A percentile compares a stretch with the other conserved stretches of the same genome.
Evolutionary conservation across 2,329 filamentous ascomycete genomes (phyloP).

Genomic region (Diplodia intermedia): DNA sequence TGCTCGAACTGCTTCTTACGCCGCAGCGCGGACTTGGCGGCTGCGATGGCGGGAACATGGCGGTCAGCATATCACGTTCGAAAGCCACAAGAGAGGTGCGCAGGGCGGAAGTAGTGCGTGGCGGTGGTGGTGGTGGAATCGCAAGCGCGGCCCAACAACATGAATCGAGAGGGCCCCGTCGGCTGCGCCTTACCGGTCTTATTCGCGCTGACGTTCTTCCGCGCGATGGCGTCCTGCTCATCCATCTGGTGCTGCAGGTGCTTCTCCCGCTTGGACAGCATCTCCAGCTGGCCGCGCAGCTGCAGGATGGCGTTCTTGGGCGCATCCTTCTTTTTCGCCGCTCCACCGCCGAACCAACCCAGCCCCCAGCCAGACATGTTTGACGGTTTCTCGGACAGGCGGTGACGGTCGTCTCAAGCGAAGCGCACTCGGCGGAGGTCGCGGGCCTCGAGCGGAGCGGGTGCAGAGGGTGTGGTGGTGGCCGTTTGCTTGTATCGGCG

Average conservation of each 20-base stretch:
- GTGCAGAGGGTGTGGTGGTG: background rate
- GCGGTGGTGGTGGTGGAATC: background rate
- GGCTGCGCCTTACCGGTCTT: constrained; percentile 74
- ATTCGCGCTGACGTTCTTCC: constrained; percentile 87
- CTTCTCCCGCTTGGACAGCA: constrained; percentile 95
- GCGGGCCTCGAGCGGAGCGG: background rate
- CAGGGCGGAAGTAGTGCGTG: background rate
- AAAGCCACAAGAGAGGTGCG: background rate
- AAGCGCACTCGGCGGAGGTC: constrained; percentile 5
- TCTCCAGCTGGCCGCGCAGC: constrained; percentile 87
- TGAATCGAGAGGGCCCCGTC: background rate
- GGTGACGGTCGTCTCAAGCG: background rate
- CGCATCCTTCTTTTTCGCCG: constrained; percentile 87
- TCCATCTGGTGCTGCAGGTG: constrained; percentile 91
- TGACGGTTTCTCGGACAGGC: background rate
- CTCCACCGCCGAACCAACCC: constrained; percentile 87
- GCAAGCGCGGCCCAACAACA: background rate
- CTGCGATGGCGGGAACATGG: constrained; percentile 57
- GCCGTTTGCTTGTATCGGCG: background rate
- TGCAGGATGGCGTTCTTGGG: constrained; percentile 96
- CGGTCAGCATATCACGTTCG: background rate
- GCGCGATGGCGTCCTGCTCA: constrained; percentile 85
- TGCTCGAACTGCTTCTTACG: constrained; percentile 95
- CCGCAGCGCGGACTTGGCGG: constrained; percentile 85
- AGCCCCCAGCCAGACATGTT: constrained; percentile 56